Evolutionary conservation across 2,329 filamentous ascomycete genomes (phyloP).

Genomic region (Biscogniauxia sp.): DNA sequence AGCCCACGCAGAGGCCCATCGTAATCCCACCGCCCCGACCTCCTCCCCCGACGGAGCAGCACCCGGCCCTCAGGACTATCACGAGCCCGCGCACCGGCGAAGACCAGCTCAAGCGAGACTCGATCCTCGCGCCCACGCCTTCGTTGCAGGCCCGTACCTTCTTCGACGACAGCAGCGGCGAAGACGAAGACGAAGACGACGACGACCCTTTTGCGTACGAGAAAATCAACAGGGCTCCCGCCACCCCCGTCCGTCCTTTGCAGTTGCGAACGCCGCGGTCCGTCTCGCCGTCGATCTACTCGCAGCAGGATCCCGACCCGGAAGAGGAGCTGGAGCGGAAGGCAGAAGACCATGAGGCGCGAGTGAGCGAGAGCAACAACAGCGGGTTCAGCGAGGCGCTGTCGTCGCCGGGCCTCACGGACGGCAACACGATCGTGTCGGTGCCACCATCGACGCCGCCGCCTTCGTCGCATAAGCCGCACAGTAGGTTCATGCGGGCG

Average conservation of each 20-base stretch:
- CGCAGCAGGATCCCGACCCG: constrained; percentile 19
- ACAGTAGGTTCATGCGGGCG: constrained; percentile 26
- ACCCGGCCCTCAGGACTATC: constrained; percentile 49
- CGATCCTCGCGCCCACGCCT: constrained; percentile 48
- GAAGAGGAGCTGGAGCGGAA: background rate
- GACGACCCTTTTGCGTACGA: constrained; percentile 36
- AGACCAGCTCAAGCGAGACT: constrained; percentile 53
- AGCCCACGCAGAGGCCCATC: constrained; percentile 16
- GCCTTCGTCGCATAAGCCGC: constrained; percentile 20
- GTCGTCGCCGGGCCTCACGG: constrained; percentile 28
- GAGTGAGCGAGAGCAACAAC: constrained; percentile 22
- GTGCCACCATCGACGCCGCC: constrained; percentile 30
- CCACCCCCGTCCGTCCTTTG: constrained; percentile 25
- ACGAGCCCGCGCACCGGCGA: constrained; percentile 28
- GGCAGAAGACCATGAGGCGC: background rate
- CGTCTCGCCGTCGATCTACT: constrained; percentile 33
- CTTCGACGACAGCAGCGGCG: constrained; percentile 37
- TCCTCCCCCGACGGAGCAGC: constrained; percentile 49
- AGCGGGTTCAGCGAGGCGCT: constrained; percentile 29
- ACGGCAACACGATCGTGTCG: constrained; percentile 28
- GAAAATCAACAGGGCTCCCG: constrained; percentile 21
- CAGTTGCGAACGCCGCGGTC: constrained; percentile 24
- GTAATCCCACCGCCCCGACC: constrained; percentile 36
- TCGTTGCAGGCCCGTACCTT: constrained; percentile 37
- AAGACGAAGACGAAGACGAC: constrained; percentile 32